Evolutionary conservation across 495 filamentous ascomycete species (phyloP).

Genomic region (Aspergillus indologenus): DNA sequence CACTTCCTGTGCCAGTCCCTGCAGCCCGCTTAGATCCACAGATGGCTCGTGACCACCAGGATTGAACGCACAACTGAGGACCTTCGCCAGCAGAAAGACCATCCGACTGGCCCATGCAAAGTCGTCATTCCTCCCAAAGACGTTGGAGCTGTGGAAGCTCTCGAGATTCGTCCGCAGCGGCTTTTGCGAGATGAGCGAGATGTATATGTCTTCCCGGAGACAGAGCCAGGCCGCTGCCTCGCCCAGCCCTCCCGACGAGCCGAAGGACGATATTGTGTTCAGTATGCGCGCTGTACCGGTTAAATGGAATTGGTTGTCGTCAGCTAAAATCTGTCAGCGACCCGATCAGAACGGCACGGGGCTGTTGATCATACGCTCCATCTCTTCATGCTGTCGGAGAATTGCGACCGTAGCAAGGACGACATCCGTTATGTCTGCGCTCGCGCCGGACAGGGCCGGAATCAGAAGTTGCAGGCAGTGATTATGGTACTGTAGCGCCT

Average conservation of each 20-base stretch:
- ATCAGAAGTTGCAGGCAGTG: conserved; percentile 28
- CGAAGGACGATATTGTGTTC: conserved; percentile 28
- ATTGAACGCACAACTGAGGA: conserved; percentile 23
- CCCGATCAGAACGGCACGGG: too few relatives aligned
- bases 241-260: conserved; percentile 27
- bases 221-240: conserved; percentile 35
- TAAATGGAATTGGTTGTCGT: conserved; percentile 32
- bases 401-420: conserved; percentile 31
- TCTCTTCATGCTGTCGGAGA: conserved; percentile 31
- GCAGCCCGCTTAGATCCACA: background rate
- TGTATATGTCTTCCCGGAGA: conserved; percentile 30
- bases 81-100: conserved; percentile 28
- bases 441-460: conserved; percentile 23
- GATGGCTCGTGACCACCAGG: background rate
- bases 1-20: conserved; percentile 15
- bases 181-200: conserved; percentile 27
- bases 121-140: conserved; percentile 29
- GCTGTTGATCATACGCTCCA: conserved; percentile 23
- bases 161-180: conserved; percentile 25
- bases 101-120: conserved; percentile 31
- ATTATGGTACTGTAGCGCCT: conserved; percentile 31
- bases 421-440: conserved; percentile 24
- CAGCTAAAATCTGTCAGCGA: conserved; percentile 16
- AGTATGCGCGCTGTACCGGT: conserved; percentile 30
- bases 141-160: conserved; percentile 24